phyloP scores from a whole-genome alignment of 1,139 yeast genomes.

The Zygoascus sp. region DNA sequence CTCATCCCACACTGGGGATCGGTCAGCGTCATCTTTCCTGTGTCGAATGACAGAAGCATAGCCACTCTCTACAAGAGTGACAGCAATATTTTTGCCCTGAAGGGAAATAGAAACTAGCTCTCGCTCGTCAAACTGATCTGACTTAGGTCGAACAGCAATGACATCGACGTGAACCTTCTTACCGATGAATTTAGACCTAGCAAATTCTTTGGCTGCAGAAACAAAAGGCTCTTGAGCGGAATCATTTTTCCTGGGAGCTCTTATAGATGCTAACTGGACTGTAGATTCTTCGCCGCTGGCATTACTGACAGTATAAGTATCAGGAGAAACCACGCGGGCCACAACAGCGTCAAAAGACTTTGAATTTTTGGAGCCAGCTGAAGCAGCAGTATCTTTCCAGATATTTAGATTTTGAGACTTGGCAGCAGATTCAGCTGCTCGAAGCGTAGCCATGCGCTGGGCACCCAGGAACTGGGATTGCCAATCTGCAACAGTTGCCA shows the following conservation, averaged over 20 bases:
- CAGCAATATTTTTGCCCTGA: slow-evolving; percentile 57
- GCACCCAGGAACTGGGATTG: slow-evolving; percentile 73
- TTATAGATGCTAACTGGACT: slow-evolving; percentile 68
- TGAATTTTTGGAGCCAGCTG: slow-evolving; percentile 21
- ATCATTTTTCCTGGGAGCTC: slow-evolving; percentile 68
- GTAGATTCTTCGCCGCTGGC: slow-evolving; percentile 42
- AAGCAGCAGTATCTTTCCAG: slow-evolving; percentile 44
- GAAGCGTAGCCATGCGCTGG: slow-evolving; percentile 52
- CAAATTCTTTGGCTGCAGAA: slow-evolving; percentile 66
- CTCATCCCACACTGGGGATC: slow-evolving; percentile 75
- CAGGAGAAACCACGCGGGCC: slow-evolving; percentile 61
- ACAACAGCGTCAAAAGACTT: slow-evolving; percentile 51
- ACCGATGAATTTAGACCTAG: slow-evolving; percentile 64
- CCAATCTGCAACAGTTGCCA: slow-evolving; percentile 78
- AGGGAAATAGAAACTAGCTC: slow-evolving; percentile 56
- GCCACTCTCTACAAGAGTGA: slow-evolving; percentile 58
- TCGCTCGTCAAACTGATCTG: slow-evolving; percentile 60
- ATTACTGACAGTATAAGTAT: slow-evolving; percentile 53
- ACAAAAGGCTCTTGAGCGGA: slow-evolving; percentile 54
- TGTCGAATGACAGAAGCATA: slow-evolving; percentile 76
- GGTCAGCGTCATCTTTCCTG: slow-evolving; percentile 62
- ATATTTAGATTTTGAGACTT: slow-evolving; percentile 57
- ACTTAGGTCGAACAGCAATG: slow-evolving; percentile 64
- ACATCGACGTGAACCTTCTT: slow-evolving; percentile 56
- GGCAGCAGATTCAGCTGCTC: slow-evolving; percentile 68